Conservation (phyloP, 2,329 filamentous ascomycete genomes). For the Trichoderma aggressivum region DNA sequence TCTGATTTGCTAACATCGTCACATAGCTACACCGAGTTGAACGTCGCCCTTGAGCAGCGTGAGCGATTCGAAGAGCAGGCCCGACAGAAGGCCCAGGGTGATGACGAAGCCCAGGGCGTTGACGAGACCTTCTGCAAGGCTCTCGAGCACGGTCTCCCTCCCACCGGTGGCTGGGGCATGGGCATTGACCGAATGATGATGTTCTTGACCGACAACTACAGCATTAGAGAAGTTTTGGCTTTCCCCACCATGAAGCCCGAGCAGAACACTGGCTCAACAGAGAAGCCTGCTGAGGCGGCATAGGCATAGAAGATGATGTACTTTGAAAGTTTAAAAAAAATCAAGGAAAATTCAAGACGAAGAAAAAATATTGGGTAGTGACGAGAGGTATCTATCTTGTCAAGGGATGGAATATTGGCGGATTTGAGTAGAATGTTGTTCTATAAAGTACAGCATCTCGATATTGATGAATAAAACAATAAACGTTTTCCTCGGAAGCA, state of each 20-base stretch:
- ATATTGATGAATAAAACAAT: background rate
- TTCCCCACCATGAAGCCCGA: conserved; percentile 99
- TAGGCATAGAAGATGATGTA: background rate
- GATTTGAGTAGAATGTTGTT: background rate
- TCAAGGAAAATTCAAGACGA: background rate
- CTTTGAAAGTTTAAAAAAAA: background rate
- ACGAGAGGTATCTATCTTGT: background rate
- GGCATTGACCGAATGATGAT: conserved; percentile 92
- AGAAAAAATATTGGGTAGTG: background rate
- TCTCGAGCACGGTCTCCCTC: conserved; percentile 86
- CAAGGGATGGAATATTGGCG: background rate
- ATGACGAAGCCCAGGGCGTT: conserved; percentile 92
- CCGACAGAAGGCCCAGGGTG: conserved; percentile 90
- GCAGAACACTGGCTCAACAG: conserved; percentile 31
- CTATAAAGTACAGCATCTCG: background rate
- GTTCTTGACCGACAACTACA: conserved; percentile 92
- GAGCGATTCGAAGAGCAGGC: conserved; percentile 87
- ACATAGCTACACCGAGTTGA: conserved; percentile 77
- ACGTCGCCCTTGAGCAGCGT: conserved; percentile 89
- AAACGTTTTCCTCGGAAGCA: background rate
- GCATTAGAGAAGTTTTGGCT: conserved; percentile 90
- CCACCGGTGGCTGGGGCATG: conserved; percentile 95
- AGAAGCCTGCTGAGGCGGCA: conserved; percentile 1
- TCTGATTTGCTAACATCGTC: background rate
- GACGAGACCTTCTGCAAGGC: conserved; percentile 94